Base-by-base conservation (phyloP, 177 flowering plant species). In the Vitis hybrid region DNA sequence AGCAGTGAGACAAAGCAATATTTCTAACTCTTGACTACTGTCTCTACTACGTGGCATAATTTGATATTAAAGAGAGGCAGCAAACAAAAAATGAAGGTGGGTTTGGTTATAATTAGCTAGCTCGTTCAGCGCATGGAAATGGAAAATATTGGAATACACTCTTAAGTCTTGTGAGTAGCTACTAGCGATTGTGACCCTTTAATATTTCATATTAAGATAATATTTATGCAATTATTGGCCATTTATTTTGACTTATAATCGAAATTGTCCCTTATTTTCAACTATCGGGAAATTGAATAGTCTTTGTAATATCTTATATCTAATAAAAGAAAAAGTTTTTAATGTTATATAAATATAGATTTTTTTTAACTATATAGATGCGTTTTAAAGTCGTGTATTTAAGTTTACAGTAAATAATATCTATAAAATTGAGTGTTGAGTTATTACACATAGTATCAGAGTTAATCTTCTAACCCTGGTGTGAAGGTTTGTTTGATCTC, bases 91-190 rank as follows among this genome's bases (percentile, higher is more conserved):
- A 11, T 18, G 56, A 67, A 70, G 67, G 26, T 30, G 60, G 3
- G 64, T 62, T 67, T 68, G 71, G 72, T 58, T 49, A 50, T 51
- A 52, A 55, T 34, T 51, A 66, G 75, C 68, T 59, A 63, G 68
- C 79, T 76, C 75, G 75, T 72, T 68, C 59, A 12, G 39, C 72
- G 52, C 69, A 76, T 74, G 73, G 65, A 32, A 11, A 3, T 6
- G 51, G 56, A 67, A 67, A 71, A 55, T 2, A 2, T 39, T 13
- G 7, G 14, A 14, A 8, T 0, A 17, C 51, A 67, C 67, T 67
- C 63, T 48, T 50, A 61, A 61, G 62, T 50, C 48, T 23, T 23
- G 12, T 2, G n/a, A 13, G 5, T 14, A 54, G 64, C 69, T 59
- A 51, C 26, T 48, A 26, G 11, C 23, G 74, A 71, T 60, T 60